Percentiles rank a stretch among this genome's conserved stretches.
Evolutionary conservation across 305 asterid species (phyloP).

Genomic region (Solanum hybrid): DNA sequence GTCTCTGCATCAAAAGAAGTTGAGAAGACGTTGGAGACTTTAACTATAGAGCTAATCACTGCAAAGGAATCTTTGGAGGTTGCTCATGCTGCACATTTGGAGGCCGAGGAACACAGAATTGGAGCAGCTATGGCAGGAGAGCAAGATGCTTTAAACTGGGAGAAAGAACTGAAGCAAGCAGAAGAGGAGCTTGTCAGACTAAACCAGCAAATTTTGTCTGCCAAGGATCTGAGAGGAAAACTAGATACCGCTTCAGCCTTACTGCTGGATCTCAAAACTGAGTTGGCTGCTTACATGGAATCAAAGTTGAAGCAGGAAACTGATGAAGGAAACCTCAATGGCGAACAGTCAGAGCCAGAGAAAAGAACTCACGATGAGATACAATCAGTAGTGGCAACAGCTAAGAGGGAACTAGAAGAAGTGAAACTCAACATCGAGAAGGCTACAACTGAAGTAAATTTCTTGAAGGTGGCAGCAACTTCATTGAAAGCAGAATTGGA

Average conservation of each 20-base stretch:
- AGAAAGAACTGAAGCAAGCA: conserved; percentile 61
- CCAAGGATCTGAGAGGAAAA: conserved; percentile 56
- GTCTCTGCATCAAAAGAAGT: conserved; percentile 44
- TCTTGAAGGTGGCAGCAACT: conserved; percentile 53
- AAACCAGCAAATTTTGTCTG: conserved; percentile 43
- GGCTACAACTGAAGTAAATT: conserved; percentile 43
- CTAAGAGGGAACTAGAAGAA: conserved; percentile 68
- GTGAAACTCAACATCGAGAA: conserved; percentile 56
- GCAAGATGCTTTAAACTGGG: conserved; percentile 70
- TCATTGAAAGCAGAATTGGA: conserved; percentile 66
- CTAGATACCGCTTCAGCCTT: conserved; percentile 43
- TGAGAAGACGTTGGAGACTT: conserved; percentile 66
- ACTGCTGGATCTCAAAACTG: conserved; percentile 55
- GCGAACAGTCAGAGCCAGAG: conserved; percentile 28
- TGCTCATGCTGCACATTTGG: conserved; percentile 75
- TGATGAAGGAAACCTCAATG: conserved; percentile 20
- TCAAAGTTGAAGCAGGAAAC: conserved; percentile 28
- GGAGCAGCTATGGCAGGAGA: conserved; percentile 75
- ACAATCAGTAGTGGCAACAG: conserved; percentile 41
- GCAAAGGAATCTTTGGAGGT: conserved; percentile 70
- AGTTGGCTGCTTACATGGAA: conserved; percentile 84
- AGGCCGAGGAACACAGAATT: conserved; percentile 81
- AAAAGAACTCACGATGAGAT: conserved; percentile 48
- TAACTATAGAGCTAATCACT: conserved; percentile 65
- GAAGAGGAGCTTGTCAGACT: conserved; percentile 58